phyloP scores from a whole-genome alignment of 768 basidiomycete species.

The Lactarius psammicola region DNA sequence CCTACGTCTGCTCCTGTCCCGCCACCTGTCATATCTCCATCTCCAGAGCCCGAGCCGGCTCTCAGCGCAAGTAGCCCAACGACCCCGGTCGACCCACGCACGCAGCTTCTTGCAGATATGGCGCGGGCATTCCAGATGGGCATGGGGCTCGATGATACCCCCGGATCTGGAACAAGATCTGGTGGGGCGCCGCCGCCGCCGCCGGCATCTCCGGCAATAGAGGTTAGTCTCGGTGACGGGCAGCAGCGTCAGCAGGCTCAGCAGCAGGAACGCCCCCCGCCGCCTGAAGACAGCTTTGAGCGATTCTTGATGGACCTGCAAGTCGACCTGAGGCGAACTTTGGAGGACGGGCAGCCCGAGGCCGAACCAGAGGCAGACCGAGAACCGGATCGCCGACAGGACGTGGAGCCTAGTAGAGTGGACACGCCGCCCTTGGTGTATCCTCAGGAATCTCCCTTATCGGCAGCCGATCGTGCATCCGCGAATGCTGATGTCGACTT shows the following conservation, averaged over 20 bases:
- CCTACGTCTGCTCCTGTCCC: slow-evolving; percentile 2
- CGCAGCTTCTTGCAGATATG: slow-evolving; percentile 78
- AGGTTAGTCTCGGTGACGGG: slow-evolving; percentile 13
- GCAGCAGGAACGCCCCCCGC: slow-evolving; percentile 31
- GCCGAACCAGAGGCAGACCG: slow-evolving; percentile 1
- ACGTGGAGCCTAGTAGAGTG: neutral
- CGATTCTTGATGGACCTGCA: slow-evolving; percentile 79
- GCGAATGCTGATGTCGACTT: neutral
- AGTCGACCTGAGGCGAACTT: slow-evolving; percentile 61
- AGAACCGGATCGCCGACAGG: neutral
- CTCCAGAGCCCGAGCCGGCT: slow-evolving; percentile 11
- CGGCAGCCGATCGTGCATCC: neutral
- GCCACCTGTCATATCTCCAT: neutral
- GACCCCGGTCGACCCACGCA: slow-evolving; percentile 44
- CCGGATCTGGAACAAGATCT: slow-evolving; percentile 10
- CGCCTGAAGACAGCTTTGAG: slow-evolving; percentile 72
- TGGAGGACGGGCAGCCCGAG: slow-evolving; percentile 38
- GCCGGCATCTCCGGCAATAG: slow-evolving; percentile 3
- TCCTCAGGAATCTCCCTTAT: slow-evolving; percentile 10
- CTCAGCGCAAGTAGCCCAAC: slow-evolving; percentile 12
- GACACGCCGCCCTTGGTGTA: slow-evolving; percentile 8
- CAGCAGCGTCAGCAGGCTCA: slow-evolving; percentile 9
- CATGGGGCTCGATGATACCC: slow-evolving; percentile 36
- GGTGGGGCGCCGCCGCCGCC: neutral
- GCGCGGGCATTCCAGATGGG: slow-evolving; percentile 76